Percentiles rank a stretch among this genome's conserved stretches.
These are phyloP conservation scores for Phaeotremella fagi DNA, from an alignment of 768 basidiomycete genomes.

Conservation along the genomic window DNA sequence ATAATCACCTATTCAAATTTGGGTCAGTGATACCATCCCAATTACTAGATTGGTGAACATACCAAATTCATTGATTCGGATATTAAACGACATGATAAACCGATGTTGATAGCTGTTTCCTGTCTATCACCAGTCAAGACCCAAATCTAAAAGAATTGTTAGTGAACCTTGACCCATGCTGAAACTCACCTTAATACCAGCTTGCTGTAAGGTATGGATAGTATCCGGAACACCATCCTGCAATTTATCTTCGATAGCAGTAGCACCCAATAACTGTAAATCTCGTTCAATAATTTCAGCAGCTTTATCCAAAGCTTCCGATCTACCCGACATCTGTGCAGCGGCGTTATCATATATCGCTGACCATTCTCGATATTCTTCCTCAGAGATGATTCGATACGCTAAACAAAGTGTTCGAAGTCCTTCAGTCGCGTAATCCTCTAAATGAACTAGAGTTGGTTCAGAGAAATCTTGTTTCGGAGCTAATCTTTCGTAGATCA, in stretches of 20 bases:
- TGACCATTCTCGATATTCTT: conserved; percentile 86
- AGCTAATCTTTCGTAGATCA: conserved; percentile 87
- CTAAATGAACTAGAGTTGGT: conserved; percentile 79
- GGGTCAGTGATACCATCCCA: too few relatives aligned
- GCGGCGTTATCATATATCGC: conserved; percentile 86
- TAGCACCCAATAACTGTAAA: conserved; percentile 85
- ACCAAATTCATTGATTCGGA: conserved; percentile 98
- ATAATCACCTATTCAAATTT: conserved; percentile 60
- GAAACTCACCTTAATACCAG: conserved; percentile 77
- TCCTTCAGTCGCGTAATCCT: conserved; percentile 97
- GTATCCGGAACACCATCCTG: conserved; percentile 98
- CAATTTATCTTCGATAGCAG: conserved; percentile 96
- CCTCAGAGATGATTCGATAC: conserved; percentile 82
- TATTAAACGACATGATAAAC: conserved; percentile 92
- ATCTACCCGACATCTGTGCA: conserved; percentile 80
- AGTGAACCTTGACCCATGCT: background rate
- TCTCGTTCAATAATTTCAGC: conserved; percentile 96
- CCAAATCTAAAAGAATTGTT: conserved; percentile 64
- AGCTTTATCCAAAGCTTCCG: conserved; percentile 87
- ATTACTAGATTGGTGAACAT: too few relatives aligned
- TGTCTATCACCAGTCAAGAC: conserved; percentile 96
- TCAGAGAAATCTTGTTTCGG: conserved; percentile 71
- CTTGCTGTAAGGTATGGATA: conserved; percentile 95
- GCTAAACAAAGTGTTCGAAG: conserved; percentile 94
- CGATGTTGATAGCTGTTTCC: conserved; percentile 99